A percentile compares a stretch with the other conserved stretches of the same genome.
Conservation (phyloP, 2,329 filamentous ascomycete species). For the Pyrenochaeta sp. region DNA sequence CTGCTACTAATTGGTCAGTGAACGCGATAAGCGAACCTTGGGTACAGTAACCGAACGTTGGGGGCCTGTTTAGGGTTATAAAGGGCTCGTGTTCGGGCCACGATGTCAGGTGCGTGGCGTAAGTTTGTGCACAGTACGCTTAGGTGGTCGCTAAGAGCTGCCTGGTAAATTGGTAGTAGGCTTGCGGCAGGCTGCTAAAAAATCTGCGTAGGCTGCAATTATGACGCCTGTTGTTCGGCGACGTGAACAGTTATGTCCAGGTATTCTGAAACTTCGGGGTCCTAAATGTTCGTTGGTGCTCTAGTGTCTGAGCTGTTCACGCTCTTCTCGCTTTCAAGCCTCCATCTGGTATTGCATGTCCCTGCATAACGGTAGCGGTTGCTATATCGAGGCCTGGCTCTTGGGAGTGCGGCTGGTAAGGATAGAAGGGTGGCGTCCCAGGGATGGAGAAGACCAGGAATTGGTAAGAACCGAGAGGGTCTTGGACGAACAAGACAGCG, state of each 20-base stretch:
- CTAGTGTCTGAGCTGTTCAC: constrained; percentile 1
- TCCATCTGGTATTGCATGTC: constrained; percentile 10
- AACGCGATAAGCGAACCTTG: constrained; percentile 12
- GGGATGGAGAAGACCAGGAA: constrained; percentile 1
- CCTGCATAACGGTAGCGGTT: constrained; percentile 8
- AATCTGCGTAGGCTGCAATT: constrained; percentile 11
- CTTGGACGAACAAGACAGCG: constrained; percentile 20
- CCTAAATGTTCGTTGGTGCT: background rate
- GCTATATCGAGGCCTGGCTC: constrained; percentile 22
- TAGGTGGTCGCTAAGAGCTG: constrained; percentile 1
- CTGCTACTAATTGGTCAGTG: background rate
- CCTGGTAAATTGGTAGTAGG: background rate
- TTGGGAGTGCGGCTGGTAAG: constrained; percentile 26
- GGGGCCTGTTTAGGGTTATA: constrained; percentile 16
- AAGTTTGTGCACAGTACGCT: background rate
- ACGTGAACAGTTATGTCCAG: background rate
- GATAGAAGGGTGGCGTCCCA: constrained; percentile 2
- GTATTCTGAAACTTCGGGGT: constrained; percentile 5
- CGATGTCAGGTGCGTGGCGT: constrained; percentile 23
- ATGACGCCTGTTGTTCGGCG: constrained; percentile 6
- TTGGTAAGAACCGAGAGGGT: constrained; percentile 10
- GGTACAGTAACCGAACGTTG: constrained; percentile 10
- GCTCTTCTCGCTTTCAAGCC: constrained; percentile 30
- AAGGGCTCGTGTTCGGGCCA: constrained; percentile 24
- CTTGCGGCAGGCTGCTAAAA: constrained; percentile 5